Evolutionary conservation across 1,284 basidiomycete genomes (phyloP), one percentile per base, ranked within the genome.

Genomic region (Hemileia vastatrix): DNA sequence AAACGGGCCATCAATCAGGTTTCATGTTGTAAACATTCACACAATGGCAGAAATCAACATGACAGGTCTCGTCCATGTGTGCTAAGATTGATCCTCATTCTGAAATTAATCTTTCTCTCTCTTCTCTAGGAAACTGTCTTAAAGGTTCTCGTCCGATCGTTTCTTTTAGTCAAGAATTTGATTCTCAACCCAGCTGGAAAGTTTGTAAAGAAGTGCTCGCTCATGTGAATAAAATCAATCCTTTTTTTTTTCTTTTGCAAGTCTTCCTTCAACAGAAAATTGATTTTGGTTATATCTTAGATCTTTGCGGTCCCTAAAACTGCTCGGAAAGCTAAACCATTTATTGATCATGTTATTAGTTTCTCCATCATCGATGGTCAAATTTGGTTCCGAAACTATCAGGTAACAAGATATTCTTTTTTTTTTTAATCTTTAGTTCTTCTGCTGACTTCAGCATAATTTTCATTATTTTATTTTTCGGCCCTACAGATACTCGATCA

Each of bases 21-120:
- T 97, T 80, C 94, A 97, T 74, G 91, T 97, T 19, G 92, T 97
- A 77, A 99, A 98, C 77, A 83, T 96, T 63, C 95, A 99, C 77
- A 99, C 95, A 45, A 98, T 98, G 95, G 95, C 98, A 79, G 95
- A 99, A 77, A 82, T 99, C 70, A 98, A 98, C 79, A 90, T 98
- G 93, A 96, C 93, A 2, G 95, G 59, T 62, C 3, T 24, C n/a
- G 43, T 40, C 24, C 24, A 11, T 2, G 43, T 44, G 3, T 2
- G 2, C 13, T 13, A 3, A 15, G 8, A 44, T 1, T 57, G 1
- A 47, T 47, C 44, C 13, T 13, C 13, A 9, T 32, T 57, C 55
- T 47, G 2, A 19, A 4, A 43, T 48, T 32, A 9, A 24, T 45
- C 18, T 31, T 23, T n/a, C 40, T 51, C 27, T 13, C 15, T 33